Percentiles rank a stretch among this genome's conserved stretches.
phyloP scores from a whole-genome alignment of 192 early-diverging fungal species.

The Linnemannia exigua region DNA sequence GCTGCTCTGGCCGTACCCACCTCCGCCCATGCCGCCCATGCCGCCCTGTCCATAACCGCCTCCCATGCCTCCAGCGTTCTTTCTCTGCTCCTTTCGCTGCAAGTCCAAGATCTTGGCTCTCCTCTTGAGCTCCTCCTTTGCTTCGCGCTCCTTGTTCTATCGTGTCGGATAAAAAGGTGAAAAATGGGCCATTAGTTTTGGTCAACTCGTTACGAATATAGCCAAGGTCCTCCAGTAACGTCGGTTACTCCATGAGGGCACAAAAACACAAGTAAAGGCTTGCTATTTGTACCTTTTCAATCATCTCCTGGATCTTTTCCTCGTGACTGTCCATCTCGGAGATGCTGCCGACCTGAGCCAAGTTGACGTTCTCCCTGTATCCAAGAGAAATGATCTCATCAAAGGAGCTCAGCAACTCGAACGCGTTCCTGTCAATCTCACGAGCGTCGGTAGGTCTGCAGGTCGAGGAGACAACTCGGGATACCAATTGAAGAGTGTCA shows the following conservation, averaged over 20 bases:
- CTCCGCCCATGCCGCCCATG: conserved; percentile 58
- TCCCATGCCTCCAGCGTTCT: conserved; percentile 59
- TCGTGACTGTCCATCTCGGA: conserved; percentile 99
- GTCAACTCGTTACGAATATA: no score
- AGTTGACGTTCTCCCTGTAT: conserved; percentile 91
- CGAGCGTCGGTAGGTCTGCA: conserved; percentile 90
- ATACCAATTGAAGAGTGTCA: conserved; percentile 94
- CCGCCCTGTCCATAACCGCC: conserved; percentile 26
- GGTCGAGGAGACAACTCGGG: conserved; percentile 90
- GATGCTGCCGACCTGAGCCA: conserved; percentile 93
- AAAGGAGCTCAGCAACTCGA: conserved; percentile 93
- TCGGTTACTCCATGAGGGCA: neutral
- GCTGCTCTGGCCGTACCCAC: conserved; percentile 35
- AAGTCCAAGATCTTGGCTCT: conserved; percentile 92
- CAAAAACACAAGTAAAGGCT: neutral
- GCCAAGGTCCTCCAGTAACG: no score
- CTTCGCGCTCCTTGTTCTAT: conserved; percentile 96
- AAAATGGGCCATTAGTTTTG: neutral
- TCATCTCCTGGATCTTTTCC: conserved; percentile 97
- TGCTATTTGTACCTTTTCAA: conserved; percentile 72
- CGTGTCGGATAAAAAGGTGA: neutral
- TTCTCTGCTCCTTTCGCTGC: conserved; percentile 86
- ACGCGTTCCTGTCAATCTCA: conserved; percentile 87
- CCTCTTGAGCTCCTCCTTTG: conserved; percentile 96
- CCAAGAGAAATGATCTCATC: conserved; percentile 96